Percentiles rank a stretch among this genome's conserved stretches.
Conservation (phyloP, 2,329 filamentous ascomycete genomes). For the Nothomitra cinnamomea region DNA sequence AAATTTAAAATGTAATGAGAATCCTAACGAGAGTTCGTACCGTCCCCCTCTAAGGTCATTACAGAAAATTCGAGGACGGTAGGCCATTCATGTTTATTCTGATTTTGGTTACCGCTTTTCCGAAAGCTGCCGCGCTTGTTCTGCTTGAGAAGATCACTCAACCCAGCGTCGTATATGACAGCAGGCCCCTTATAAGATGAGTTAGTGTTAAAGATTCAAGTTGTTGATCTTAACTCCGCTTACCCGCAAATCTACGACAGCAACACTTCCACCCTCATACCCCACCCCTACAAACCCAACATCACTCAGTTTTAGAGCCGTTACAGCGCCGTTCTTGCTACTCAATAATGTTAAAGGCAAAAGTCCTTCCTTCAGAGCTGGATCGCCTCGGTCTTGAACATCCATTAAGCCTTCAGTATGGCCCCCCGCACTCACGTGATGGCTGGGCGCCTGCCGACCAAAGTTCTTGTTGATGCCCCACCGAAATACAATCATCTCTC, state of each 20-base stretch:
- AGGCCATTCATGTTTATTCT: constrained; percentile 50
- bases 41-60: constrained; percentile 82
- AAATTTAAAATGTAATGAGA: neutral
- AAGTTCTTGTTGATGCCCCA: constrained; percentile 69
- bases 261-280: constrained; percentile 65
- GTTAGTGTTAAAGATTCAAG: neutral
- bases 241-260: constrained; percentile 62
- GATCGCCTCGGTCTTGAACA: constrained; percentile 57
- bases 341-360: constrained; percentile 68
- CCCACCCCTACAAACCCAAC: constrained; percentile 82
- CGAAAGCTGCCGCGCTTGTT: constrained; percentile 62
- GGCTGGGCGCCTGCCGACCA: constrained; percentile 35
- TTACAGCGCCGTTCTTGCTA: constrained; percentile 68
- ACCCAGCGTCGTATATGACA: constrained; percentile 59
- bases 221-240: neutral
- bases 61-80: constrained; percentile 80
- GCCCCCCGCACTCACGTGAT: constrained; percentile 19
- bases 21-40: constrained; percentile 17
- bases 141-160: constrained; percentile 58
- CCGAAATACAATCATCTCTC: constrained; percentile 74
- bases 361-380: constrained; percentile 57
- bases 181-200: constrained; percentile 41
- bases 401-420: constrained; percentile 44
- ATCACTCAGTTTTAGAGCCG: constrained; percentile 68
- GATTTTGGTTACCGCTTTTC: constrained; percentile 34